These are phyloP conservation scores for Backusella psychrophila DNA, from an alignment of 192 early-diverging fungal species.

Conservation along the genomic window DNA sequence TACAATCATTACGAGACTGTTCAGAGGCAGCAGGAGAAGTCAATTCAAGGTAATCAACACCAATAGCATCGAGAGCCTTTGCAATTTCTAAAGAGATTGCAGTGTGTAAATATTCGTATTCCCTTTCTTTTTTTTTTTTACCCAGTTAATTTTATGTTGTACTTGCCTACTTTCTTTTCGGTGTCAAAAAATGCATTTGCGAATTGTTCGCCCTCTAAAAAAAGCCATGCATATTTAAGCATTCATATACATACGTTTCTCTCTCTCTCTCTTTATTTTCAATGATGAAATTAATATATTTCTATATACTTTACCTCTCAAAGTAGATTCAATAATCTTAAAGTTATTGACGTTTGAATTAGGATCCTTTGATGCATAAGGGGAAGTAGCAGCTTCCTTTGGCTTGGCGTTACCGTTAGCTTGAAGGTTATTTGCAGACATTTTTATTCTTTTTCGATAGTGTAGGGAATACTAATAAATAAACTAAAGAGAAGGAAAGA, in stretches of 20 bases:
- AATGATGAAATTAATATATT: too few species aligned
- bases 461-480: neutral
- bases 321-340: constrained; percentile 94
- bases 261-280: neutral
- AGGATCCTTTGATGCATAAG: constrained; percentile 60
- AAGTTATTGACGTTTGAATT: constrained; percentile 88
- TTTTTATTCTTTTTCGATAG: neutral
- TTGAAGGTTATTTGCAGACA: neutral
- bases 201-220: constrained; percentile 95
- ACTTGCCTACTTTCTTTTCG: constrained; percentile 81
- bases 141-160: neutral
- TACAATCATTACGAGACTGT: constrained; percentile 92
- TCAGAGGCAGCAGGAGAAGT: constrained; percentile 97
- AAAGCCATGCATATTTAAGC: neutral
- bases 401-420: neutral
- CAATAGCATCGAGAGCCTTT: constrained; percentile 96
- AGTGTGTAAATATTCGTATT: neutral
- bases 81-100: constrained; percentile 68
- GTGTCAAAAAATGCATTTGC: constrained; percentile 98
- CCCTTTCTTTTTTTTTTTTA: neutral
- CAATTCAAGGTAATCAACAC: constrained; percentile 98
- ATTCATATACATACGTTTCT: neutral
- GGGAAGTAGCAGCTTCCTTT: constrained; percentile 32
- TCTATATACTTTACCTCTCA: constrained; percentile 65
- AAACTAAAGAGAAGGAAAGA: neutral